These are phyloP conservation scores for Coemansia sp. DNA, from an alignment of 192 early-diverging fungal genomes.

Conservation along the genomic window DNA sequence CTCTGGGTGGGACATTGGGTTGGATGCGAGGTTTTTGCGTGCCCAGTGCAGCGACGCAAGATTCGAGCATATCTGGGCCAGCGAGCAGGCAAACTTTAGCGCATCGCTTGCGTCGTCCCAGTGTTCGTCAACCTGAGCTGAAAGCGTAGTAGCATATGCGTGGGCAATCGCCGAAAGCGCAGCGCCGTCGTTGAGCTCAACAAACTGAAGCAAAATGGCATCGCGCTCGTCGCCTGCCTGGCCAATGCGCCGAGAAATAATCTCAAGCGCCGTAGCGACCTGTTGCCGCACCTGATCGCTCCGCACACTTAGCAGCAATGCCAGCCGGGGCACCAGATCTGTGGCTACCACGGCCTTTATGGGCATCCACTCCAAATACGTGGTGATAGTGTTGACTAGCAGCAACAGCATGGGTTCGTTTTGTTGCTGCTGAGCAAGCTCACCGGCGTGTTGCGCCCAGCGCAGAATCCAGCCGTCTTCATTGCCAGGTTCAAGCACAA, in stretches of 20 bases:
- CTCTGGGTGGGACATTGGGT: slow-evolving; percentile 9
- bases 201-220: slow-evolving; percentile 30
- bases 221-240: slow-evolving; percentile 35
- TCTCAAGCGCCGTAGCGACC: slow-evolving; percentile 25
- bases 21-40: slow-evolving; percentile 29
- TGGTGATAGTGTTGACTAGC: slow-evolving; percentile 20
- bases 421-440: background rate
- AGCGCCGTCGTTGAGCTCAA: slow-evolving; percentile 7
- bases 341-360: slow-evolving; percentile 27
- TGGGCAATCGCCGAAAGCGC: slow-evolving; percentile 17
- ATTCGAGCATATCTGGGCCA: slow-evolving; percentile 16
- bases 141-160: slow-evolving; percentile 21
- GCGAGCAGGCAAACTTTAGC: slow-evolving; percentile 14
- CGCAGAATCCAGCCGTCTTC: slow-evolving; percentile 47
- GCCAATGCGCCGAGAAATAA: slow-evolving; percentile 26
- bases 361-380: slow-evolving; percentile 47
- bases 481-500: slow-evolving; percentile 36
- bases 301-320: slow-evolving; percentile 13
- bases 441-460: slow-evolving; percentile 19
- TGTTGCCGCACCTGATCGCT: slow-evolving; percentile 24
- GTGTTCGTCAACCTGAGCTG: background rate
- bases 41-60: slow-evolving; percentile 44
- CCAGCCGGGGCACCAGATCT: slow-evolving; percentile 20
- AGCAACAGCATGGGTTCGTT: slow-evolving; percentile 9
- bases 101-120: slow-evolving; percentile 37